phyloP scores from a whole-genome alignment of 208 protist species.

The Spongospora subterranea region DNA sequence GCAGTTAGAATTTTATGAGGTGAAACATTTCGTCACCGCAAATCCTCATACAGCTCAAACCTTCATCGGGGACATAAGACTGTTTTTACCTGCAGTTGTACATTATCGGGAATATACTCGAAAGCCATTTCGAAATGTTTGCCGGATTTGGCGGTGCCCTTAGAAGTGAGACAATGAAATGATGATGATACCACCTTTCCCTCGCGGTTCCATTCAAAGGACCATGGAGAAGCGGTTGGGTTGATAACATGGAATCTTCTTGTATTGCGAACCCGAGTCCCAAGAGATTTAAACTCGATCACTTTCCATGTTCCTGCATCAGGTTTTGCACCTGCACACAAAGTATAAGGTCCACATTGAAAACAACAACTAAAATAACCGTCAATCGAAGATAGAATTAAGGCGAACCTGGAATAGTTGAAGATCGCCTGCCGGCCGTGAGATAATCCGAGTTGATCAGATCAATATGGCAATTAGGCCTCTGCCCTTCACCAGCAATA shows the following conservation, averaged over 20 bases:
- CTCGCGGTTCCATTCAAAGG: slow-evolving; percentile 88
- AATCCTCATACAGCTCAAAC: too few relatives aligned
- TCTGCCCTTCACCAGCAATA: slow-evolving; percentile 81
- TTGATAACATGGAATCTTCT: slow-evolving; percentile 91
- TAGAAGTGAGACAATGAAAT: slow-evolving; percentile 85
- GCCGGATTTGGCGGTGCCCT: slow-evolving; percentile 75
- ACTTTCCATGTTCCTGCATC: slow-evolving; percentile 71
- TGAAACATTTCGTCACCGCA: too few relatives aligned
- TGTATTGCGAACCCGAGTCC: slow-evolving; percentile 85
- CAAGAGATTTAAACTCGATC: slow-evolving; percentile 87
- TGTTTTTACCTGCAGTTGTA: slow-evolving; percentile 80
- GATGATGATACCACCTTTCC: slow-evolving; percentile 56
- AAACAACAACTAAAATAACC: slow-evolving; percentile 58
- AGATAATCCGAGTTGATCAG: slow-evolving; percentile 87
- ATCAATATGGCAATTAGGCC: slow-evolving; percentile 94
- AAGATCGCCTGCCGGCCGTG: slow-evolving; percentile 73
- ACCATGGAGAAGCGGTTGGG: slow-evolving; percentile 86
- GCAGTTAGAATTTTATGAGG: too few relatives aligned
- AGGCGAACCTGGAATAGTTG: too few relatives aligned
- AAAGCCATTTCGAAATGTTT: slow-evolving; percentile 91
- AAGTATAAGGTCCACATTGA: too few relatives aligned
- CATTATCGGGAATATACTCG: slow-evolving; percentile 87
- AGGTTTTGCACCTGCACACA: slow-evolving; percentile 64
- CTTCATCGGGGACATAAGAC: too few relatives aligned
- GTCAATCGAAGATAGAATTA: too few relatives aligned